Evolutionary conservation across 1,139 yeast species (phyloP), one percentile per base, ranked within the genome.

Genomic region (Kodamaea alishanica): DNA sequence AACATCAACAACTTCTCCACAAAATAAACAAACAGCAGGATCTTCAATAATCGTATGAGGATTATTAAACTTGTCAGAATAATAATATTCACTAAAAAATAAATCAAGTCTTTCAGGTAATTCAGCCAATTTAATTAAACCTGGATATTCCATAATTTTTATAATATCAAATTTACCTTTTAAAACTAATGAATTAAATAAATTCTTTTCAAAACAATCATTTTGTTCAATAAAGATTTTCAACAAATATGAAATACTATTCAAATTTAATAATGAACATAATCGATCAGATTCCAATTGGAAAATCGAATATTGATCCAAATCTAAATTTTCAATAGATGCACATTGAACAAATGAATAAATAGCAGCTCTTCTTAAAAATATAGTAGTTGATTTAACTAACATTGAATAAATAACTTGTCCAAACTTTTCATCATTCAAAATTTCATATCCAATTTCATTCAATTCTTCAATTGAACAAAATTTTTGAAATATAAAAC

Each of bases 21-120:
- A 92, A 48, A 84, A 83, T 39, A 92, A 63, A 54, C 98, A 92
- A 8, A 92, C 68, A 0, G 96, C 96, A 0, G 96, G 95, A 48
- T 89, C 96, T 26, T 75, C 72, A 26, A 74, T 75, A n/a, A 54
- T 46, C 44, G 52, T 55, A 43, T 66, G 63, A 1, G 75, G 76
- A 35, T 65, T 65, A 35, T 64, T 61, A 25, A 63, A 66, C 38
- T 64, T 61, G 33, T 70, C 70, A 52, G 66, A 67, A 49, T 79
- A 77, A 43, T 77, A 70, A 42, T 73, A 69, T 26, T 75, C 69
- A 2, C 84, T 74, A 63, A 83, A 86, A 51, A 90, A 82, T 33
- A 70, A 72, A 49, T 88, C 95, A 37, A 86, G 59, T 36, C 86
- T 68, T n/a, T 67, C 62, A 0, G 95, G 95, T 24, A 87, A 63